A percentile compares a stretch with the other conserved stretches of the same genome.
Conservation (phyloP, 495 filamentous ascomycete species). For the Penicillium silybi region DNA sequence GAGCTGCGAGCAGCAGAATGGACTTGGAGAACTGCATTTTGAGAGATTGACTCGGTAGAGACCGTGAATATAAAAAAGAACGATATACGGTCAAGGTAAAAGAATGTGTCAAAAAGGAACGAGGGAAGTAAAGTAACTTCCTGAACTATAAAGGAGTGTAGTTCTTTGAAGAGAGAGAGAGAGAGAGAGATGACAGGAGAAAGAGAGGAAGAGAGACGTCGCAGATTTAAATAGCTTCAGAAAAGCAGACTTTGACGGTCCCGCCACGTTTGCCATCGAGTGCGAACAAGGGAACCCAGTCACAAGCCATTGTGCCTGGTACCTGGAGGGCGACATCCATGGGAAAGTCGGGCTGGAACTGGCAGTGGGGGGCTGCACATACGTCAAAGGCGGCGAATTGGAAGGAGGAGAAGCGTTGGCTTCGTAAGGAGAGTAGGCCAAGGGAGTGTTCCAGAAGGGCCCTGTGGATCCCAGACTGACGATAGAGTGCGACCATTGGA, state of each 20-base stretch:
- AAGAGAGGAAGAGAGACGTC: neutral
- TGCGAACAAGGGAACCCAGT: constrained; percentile 5
- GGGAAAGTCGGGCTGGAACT: neutral
- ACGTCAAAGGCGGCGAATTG: constrained; percentile 9
- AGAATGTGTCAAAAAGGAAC: constrained; percentile 15
- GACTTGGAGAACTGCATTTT: constrained; percentile 38
- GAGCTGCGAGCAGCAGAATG: constrained; percentile 35
- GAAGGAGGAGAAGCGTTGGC: constrained; percentile 1
- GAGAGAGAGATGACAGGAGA: constrained; percentile 2
- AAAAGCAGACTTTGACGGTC: constrained; percentile 1
- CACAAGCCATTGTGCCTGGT: constrained; percentile 17
- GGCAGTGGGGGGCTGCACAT: neutral
- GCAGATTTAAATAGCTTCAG: constrained; percentile 18
- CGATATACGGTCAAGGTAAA: neutral
- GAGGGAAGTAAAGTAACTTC: constrained; percentile 22
- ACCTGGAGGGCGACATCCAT: constrained; percentile 13
- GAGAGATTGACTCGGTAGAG: constrained; percentile 8
- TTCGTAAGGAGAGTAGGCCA: neutral
- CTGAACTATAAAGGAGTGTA: constrained; percentile 16
- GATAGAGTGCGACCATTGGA: constrained; percentile 4
- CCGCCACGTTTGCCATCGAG: constrained; percentile 12
- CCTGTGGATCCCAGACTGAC: constrained; percentile 3
- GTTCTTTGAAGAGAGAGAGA: constrained; percentile 15
- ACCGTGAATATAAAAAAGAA: constrained; percentile 1
- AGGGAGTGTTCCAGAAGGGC: constrained; percentile 13